phyloP scores from a whole-genome alignment of 2,329 filamentous ascomycete species.

The Fusarium clavum region DNA sequence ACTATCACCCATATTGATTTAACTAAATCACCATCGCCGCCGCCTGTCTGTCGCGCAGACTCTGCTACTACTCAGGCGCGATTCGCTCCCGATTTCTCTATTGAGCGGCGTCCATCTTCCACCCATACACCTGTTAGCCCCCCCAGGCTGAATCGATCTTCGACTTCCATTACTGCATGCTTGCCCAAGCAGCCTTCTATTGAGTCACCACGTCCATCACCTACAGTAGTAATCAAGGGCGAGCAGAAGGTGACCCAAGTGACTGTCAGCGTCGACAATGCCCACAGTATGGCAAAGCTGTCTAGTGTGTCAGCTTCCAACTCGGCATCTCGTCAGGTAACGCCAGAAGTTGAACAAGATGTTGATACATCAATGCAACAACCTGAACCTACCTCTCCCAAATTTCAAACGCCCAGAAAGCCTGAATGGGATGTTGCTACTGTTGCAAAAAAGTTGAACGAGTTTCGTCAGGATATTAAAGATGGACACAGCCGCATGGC shows the following conservation, averaged over 20 bases:
- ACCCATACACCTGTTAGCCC: constrained; percentile 46
- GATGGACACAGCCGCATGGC: constrained; percentile 59
- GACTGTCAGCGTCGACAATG: constrained; percentile 30
- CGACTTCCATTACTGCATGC: constrained; percentile 10
- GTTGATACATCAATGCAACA: constrained; percentile 18
- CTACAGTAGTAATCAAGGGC: constrained; percentile 2
- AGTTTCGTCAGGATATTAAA: constrained; percentile 58
- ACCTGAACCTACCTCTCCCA: constrained; percentile 29
- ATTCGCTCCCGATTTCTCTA: constrained; percentile 20
- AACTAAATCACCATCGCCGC: constrained; percentile 18
- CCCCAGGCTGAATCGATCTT: constrained; percentile 43
- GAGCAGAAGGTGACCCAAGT: constrained; percentile 22
- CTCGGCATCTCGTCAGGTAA: constrained; percentile 41
- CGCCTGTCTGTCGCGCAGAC: constrained; percentile 2
- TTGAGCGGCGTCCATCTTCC: constrained; percentile 19
- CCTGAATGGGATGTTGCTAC: constrained; percentile 58
- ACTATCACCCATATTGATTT: constrained; percentile 33
- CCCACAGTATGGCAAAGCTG: constrained; percentile 41
- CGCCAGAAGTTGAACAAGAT: constrained; percentile 37
- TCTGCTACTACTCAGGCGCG: constrained; percentile 22
- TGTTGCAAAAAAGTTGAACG: constrained; percentile 55
- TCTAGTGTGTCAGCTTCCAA: constrained; percentile 35
- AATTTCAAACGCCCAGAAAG: constrained; percentile 39
- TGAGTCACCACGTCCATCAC: constrained; percentile 11
- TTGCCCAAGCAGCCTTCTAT: constrained; percentile 3